A percentile compares a stretch with the other conserved stretches of the same genome.
Evolutionary conservation across 495 filamentous ascomycete genomes (phyloP).

Genomic region (Lasiosphaeria hispida): DNA sequence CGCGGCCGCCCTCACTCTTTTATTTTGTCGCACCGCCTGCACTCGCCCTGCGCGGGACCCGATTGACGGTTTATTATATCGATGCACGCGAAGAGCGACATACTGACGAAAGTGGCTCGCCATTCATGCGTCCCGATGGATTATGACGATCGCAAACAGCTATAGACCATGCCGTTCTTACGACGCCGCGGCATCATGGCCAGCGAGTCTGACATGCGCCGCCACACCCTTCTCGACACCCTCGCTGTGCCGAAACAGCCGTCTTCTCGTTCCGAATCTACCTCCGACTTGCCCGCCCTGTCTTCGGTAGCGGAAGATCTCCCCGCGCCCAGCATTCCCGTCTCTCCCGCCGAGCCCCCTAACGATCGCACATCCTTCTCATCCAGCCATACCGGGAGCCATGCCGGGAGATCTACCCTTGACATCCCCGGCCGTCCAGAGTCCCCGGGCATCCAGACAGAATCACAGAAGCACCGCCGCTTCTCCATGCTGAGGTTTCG

Average conservation of each 20-base stretch:
- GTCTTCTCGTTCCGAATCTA: constrained; percentile 16
- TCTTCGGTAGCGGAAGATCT: constrained; percentile 23
- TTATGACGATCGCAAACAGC: constrained; percentile 38
- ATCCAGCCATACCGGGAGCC: constrained; percentile 12
- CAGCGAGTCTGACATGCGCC: constrained; percentile 51
- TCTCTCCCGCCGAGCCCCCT: constrained; percentile 17
- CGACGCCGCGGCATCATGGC: constrained; percentile 49
- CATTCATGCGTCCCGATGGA: constrained; percentile 37
- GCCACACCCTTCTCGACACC: constrained; percentile 40
- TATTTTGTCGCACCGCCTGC: background rate
- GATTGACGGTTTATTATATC: background rate
- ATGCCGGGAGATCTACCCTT: constrained; percentile 28
- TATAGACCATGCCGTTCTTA: constrained; percentile 48
- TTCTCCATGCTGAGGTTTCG: constrained; percentile 90
- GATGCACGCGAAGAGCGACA: background rate
- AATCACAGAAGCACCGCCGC: constrained; percentile 58
- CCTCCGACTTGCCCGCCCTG: constrained; percentile 25
- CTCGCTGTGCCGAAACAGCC: constrained; percentile 31
- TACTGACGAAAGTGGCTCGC: background rate
- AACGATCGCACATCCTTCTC: constrained; percentile 24
- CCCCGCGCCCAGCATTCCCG: constrained; percentile 13
- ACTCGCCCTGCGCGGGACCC: background rate
- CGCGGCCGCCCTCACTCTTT: background rate
- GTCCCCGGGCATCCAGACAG: constrained; percentile 43
- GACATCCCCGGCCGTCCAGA: constrained; percentile 33